Conservation (phyloP, 2,329 filamentous ascomycete species). For the Scopulariopsis brevicaulis region DNA sequence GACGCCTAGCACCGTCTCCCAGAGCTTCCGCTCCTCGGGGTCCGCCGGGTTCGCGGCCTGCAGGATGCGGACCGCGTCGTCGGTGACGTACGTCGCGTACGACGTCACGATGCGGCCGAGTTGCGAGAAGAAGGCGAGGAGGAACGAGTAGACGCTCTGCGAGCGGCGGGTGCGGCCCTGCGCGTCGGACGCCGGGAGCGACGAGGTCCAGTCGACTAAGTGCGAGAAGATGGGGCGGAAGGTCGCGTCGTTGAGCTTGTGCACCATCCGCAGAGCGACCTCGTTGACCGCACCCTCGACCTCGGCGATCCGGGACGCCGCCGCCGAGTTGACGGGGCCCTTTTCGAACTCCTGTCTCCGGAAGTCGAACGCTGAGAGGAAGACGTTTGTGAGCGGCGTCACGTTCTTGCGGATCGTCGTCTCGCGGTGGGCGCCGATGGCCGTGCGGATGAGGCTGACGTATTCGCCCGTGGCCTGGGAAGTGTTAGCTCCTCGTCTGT, state of each 20-base stretch:
- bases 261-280: slow-evolving; percentile 76
- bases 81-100: slow-evolving; percentile 78
- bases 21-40: slow-evolving; percentile 46
- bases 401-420: slow-evolving; percentile 66
- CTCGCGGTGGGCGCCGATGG: slow-evolving; percentile 71
- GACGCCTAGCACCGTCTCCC: slow-evolving; percentile 58
- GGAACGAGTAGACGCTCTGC: slow-evolving; percentile 72
- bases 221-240: slow-evolving; percentile 87
- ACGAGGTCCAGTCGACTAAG: slow-evolving; percentile 72
- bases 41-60: slow-evolving; percentile 27
- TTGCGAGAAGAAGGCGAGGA: slow-evolving; percentile 67
- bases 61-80: slow-evolving; percentile 58
- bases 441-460: slow-evolving; percentile 55
- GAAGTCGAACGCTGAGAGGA: slow-evolving; percentile 52
- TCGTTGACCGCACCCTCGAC: slow-evolving; percentile 58
- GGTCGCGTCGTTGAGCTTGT: slow-evolving; percentile 88
- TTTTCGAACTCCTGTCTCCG: slow-evolving; percentile 43
- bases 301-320: slow-evolving; percentile 35
- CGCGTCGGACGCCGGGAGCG: slow-evolving; percentile 48
- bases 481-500: slow-evolving; percentile 15
- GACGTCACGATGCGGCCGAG: slow-evolving; percentile 91
- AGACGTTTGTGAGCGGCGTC: slow-evolving; percentile 52
- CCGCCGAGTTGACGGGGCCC: slow-evolving; percentile 30
- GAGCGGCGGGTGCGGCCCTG: slow-evolving; percentile 49
- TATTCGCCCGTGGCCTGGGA: slow-evolving; percentile 54